Evolutionary conservation across 176 grass and related monocot genomes (phyloP).

Genomic region (Oropetium thomaeum): DNA sequence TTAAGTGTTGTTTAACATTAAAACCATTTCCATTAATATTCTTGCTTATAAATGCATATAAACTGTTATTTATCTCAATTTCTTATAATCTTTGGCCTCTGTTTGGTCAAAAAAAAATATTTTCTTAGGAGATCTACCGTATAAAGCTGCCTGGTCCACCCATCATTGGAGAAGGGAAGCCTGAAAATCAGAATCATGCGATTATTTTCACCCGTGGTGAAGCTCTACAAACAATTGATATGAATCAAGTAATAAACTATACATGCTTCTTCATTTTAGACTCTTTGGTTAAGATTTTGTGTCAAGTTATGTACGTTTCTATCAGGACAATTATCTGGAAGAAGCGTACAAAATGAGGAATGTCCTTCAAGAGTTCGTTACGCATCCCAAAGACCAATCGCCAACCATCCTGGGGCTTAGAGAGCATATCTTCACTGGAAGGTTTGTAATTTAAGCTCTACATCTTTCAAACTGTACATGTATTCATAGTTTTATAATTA

Average conservation of each 20-base stretch:
- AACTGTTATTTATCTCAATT: neutral
- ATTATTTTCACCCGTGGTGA: slow-evolving; percentile 98
- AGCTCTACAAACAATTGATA: slow-evolving; percentile 94
- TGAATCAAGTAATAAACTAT: slow-evolving; percentile 79
- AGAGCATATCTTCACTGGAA: slow-evolving; percentile 97
- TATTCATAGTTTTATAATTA: slow-evolving; percentile 9
- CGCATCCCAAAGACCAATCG: slow-evolving; percentile 53
- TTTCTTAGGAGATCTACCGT: slow-evolving; percentile 83
- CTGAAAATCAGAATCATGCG: slow-evolving; percentile 98
- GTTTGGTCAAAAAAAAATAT: slow-evolving; percentile 29
- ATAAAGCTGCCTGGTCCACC: slow-evolving; percentile 85
- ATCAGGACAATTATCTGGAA: slow-evolving; percentile 95
- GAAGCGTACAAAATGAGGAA: slow-evolving; percentile 99
- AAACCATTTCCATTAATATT: neutral
- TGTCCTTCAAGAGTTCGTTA: slow-evolving; percentile 88
- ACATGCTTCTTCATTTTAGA: slow-evolving; percentile 8
- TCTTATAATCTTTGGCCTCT: neutral
- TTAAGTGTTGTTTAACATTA: neutral
- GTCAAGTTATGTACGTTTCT: slow-evolving; percentile 21
- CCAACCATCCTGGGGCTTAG: slow-evolving; percentile 88
- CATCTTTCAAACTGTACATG: slow-evolving; percentile 12
- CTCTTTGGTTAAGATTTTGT: neutral
- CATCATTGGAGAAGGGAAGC: slow-evolving; percentile 92
- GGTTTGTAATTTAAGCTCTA: slow-evolving; percentile 39
- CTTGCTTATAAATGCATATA: slow-evolving; percentile 4